Evolutionary conservation across 306 rosid genomes (phyloP).

Genomic region (Comarum palustre): DNA sequence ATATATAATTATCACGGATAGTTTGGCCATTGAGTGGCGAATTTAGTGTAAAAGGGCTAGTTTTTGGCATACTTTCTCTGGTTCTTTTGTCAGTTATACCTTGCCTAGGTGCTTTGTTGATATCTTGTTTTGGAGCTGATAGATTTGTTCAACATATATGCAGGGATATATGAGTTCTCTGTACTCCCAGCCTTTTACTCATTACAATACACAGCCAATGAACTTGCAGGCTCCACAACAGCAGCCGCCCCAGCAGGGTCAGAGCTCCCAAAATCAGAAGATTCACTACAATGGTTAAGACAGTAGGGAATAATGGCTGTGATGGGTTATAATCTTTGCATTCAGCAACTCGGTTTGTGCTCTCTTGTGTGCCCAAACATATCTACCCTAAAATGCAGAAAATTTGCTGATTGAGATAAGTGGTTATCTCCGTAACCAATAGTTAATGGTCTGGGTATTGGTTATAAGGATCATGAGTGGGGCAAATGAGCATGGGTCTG

Average conservation of each 20-base stretch:
- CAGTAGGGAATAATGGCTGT: slow-evolving; percentile 44
- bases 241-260: slow-evolving; percentile 73
- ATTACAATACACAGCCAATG: slow-evolving; percentile 86
- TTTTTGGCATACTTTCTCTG: not conserved
- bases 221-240: slow-evolving; percentile 81
- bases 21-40: not conserved
- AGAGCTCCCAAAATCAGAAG: slow-evolving; percentile 90
- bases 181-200: slow-evolving; percentile 94
- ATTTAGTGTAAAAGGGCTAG: not conserved
- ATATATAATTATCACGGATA: not conserved
- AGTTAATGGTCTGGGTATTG: slow-evolving; percentile 34
- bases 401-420: slow-evolving; percentile 42
- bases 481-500: slow-evolving; percentile 51
- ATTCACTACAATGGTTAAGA: slow-evolving; percentile 82
- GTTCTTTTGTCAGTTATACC: not conserved
- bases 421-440: slow-evolving; percentile 34
- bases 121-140: not conserved
- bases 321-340: slow-evolving; percentile 93
- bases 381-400: slow-evolving; percentile 49
- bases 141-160: not conserved
- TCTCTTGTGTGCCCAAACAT: slow-evolving; percentile 59
- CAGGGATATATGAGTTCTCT: slow-evolving; percentile 87
- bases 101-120: not conserved
- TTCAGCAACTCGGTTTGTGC: slow-evolving; percentile 84
- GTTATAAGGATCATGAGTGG: slow-evolving; percentile 42